phyloP scores from a whole-genome alignment of 768 basidiomycete genomes.

The Lentinus brumalis region DNA sequence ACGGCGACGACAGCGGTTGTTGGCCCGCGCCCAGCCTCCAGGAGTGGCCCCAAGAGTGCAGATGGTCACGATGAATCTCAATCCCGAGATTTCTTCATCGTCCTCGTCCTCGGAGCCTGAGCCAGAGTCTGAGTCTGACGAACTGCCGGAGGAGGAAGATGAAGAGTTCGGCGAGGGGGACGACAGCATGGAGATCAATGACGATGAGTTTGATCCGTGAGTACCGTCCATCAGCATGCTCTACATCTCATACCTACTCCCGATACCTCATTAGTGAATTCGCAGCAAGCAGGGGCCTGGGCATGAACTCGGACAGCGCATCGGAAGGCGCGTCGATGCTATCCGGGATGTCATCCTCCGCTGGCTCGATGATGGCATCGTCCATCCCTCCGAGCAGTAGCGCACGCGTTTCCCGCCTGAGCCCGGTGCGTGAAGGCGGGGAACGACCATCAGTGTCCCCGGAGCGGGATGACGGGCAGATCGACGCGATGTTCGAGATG shows the following conservation, averaged over 20 bases:
- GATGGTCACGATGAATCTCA: conserved; percentile 39
- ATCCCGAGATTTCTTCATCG: conserved; percentile 46
- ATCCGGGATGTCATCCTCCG: conserved; percentile 56
- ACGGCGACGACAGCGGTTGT: conserved; percentile 64
- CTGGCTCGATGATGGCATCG: conserved; percentile 55
- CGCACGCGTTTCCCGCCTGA: conserved; percentile 28
- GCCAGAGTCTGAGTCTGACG: conserved; percentile 43
- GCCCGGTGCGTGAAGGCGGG: conserved; percentile 47
- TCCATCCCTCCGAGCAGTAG: conserved; percentile 49
- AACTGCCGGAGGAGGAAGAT: conserved; percentile 38
- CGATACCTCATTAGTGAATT: conserved; percentile 53
- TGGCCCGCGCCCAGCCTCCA: conserved; percentile 53
- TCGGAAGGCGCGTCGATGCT: conserved; percentile 65
- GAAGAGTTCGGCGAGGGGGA: conserved; percentile 44
- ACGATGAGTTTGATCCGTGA: conserved; percentile 81
- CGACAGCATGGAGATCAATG: conserved; percentile 41
- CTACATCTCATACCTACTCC: not conserved
- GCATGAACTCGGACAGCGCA: conserved; percentile 56
- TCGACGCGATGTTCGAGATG: conserved; percentile 57
- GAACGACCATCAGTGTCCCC: conserved; percentile 28
- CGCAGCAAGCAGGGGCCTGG: conserved; percentile 49
- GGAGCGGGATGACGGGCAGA: conserved; percentile 28
- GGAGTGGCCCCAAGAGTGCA: conserved; percentile 37
- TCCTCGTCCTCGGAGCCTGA: conserved; percentile 37
- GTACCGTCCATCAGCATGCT: conserved; percentile 27